A percentile compares a stretch with the other conserved stretches of the same genome.
These are phyloP conservation scores for Stemphylium beticola DNA, from an alignment of 2,329 filamentous ascomycete genomes.

Conservation along the genomic window DNA sequence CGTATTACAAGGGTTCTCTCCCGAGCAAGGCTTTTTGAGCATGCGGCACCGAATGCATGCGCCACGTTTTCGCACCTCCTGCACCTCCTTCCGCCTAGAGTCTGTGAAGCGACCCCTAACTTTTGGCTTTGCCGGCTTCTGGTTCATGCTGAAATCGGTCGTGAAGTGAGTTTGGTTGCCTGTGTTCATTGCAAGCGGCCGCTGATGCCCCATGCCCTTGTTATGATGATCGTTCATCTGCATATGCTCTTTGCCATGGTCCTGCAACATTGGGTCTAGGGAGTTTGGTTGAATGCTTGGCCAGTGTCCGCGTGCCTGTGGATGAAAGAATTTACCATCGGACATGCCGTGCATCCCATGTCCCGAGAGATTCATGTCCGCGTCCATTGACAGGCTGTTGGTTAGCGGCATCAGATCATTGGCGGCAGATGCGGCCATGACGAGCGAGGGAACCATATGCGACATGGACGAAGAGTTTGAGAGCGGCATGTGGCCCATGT, in stretches of 20 bases:
- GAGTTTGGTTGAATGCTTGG: slow-evolving; percentile 35
- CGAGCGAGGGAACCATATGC: slow-evolving; percentile 47
- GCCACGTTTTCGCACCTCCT: slow-evolving; percentile 64
- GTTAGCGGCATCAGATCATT: slow-evolving; percentile 49
- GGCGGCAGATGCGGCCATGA: slow-evolving; percentile 50
- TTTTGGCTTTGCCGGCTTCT: slow-evolving; percentile 53
- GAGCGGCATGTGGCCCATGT: slow-evolving; percentile 41
- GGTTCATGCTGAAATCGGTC: slow-evolving; percentile 49
- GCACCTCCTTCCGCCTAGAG: slow-evolving; percentile 63
- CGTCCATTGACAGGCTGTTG: slow-evolving; percentile 43
- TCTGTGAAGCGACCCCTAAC: slow-evolving; percentile 64
- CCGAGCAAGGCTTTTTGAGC: slow-evolving; percentile 69
- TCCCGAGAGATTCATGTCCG: slow-evolving; percentile 40
- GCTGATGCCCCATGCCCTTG: slow-evolving; percentile 36
- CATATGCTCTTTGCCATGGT: slow-evolving; percentile 39
- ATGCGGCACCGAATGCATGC: slow-evolving; percentile 69
- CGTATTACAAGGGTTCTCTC: slow-evolving; percentile 64
- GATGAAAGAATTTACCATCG: slow-evolving; percentile 44
- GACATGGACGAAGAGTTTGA: slow-evolving; percentile 38
- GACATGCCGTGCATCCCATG: slow-evolving; percentile 35
- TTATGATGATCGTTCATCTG: slow-evolving; percentile 28
- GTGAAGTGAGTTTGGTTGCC: slow-evolving; percentile 47
- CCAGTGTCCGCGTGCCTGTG: slow-evolving; percentile 41
- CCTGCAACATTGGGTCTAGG: slow-evolving; percentile 45
- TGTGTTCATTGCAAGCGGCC: slow-evolving; percentile 49